Conservation (phyloP, 1,284 basidiomycete species). For the Marasmius oreades region DNA sequence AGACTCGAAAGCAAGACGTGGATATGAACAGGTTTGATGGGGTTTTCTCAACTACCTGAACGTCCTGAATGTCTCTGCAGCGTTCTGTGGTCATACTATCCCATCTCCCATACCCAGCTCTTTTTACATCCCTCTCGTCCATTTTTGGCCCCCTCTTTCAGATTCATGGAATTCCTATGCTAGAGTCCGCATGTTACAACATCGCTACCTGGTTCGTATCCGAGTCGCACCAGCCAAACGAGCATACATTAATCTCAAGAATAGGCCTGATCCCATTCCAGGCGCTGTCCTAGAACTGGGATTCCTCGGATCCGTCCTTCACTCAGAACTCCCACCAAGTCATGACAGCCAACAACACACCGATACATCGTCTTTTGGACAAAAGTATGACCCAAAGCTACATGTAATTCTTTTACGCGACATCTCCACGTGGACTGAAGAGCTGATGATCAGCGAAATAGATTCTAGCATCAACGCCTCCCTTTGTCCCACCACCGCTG, state of each 20-base stretch:
- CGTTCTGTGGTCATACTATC: constrained; percentile 86
- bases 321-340: constrained; percentile 67
- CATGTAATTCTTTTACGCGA: constrained; percentile 34
- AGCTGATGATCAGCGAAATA: constrained; percentile 25
- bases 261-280: constrained; percentile 68
- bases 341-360: constrained; percentile 71
- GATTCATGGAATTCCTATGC: constrained; percentile 70
- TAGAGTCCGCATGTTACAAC: constrained; percentile 84
- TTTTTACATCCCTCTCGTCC: constrained; percentile 71
- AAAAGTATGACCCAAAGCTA: constrained; percentile 42
- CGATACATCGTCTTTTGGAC: constrained; percentile 43
- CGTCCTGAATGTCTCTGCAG: constrained; percentile 33
- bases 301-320: constrained; percentile 75
- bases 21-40: constrained; percentile 76
- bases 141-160: constrained; percentile 79
- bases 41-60: constrained; percentile 4
- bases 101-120: constrained; percentile 77
- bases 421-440: too few species aligned
- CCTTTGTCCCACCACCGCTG: constrained; percentile 67
- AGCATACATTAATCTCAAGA: constrained; percentile 30
- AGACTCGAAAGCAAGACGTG: constrained; percentile 70
- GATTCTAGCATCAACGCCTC: constrained; percentile 78
- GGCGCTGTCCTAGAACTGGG: constrained; percentile 72
- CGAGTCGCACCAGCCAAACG: background rate
- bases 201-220: constrained; percentile 76